Evolutionary conservation across 768 basidiomycete genomes (phyloP), one percentile per base, ranked within the genome.

Genomic region (Kwoniella sp.): DNA sequence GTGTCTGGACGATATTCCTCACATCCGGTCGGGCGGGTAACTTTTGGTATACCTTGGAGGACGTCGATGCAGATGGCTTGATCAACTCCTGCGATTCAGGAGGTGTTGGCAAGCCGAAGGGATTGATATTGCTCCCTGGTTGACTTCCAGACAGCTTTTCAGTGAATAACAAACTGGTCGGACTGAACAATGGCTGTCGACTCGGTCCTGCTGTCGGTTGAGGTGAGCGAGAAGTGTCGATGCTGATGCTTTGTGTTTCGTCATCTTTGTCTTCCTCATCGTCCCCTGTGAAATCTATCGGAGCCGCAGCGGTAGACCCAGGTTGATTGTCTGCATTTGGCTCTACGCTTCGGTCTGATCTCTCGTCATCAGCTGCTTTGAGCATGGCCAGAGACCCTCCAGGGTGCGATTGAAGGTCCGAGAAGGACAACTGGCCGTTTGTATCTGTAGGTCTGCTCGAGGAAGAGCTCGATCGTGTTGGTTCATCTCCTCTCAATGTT

Each of bases 351-450:
- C 44, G 19, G 13, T 27, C n/a, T 47, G 56, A 49, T 44, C 29
- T 30, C 26, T 21, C 52, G 26, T 54, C 37, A 51, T 59, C 19
- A 22, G 56, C 37, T 22, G 5, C 49, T 52, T 40, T 8, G 7
- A 64, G 49, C 54, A 63, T 26, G 17, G 53, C 61, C 9, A 63
- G 27, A 6, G 61, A 48, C 19, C 61, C 61, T 29, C 25, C 37
- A 17, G 61, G 61, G 29, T 63, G 53, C 6, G 54, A 8, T 48
- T 27, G 8, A 1, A 58, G 4, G 8, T 19, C 40, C 40, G 17
- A 44, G 17, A 44, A 44, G 40, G 40, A 44, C 10, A 15, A 44
- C 4, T 44, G 40, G 17, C 17, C 40, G n/a, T n/a, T n/a, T n/a
- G n/a, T n/a, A n/a, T n/a, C n/a, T 44, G 8, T 15, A 6, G 40